phyloP scores from a whole-genome alignment of 1,284 basidiomycete species.

The Apiotrichum brassicae region DNA sequence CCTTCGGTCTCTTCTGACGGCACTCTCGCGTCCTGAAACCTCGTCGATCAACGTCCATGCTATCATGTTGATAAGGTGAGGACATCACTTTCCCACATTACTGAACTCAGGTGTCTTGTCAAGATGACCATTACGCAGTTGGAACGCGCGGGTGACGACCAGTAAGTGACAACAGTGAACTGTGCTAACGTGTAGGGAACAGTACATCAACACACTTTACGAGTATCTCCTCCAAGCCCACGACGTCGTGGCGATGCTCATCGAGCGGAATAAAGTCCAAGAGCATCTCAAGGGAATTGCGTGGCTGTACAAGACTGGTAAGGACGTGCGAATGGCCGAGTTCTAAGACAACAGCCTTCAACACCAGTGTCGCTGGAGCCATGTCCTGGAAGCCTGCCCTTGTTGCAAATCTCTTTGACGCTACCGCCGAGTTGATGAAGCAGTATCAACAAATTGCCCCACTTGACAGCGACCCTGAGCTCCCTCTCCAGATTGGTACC shows the following conservation, averaged over 20 bases:
- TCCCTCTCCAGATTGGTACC: conserved; percentile 1
- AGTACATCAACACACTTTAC: not conserved
- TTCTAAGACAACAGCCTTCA: conserved; percentile 2
- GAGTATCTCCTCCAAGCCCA: not conserved
- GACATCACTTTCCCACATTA: too few relatives aligned
- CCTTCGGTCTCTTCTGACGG: not conserved
- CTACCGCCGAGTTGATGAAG: conserved; percentile 1
- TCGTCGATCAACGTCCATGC: not conserved
- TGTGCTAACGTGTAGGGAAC: too few relatives aligned
- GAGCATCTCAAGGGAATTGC: conserved; percentile 10
- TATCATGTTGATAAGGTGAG: conserved; percentile 2
- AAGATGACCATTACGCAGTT: conserved; percentile 5
- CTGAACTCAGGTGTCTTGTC: conserved; percentile 5
- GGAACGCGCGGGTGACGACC: not conserved
- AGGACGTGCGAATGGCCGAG: not conserved
- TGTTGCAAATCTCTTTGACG: conserved; percentile 4
- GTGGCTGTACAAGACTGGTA: conserved; percentile 16
- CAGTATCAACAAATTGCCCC: not conserved
- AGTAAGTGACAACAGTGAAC: not conserved
- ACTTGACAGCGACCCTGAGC: conserved; percentile 9
- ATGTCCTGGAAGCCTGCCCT: not conserved
- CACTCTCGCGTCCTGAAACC: not conserved
- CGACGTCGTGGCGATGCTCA: not conserved
- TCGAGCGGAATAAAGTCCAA: not conserved
- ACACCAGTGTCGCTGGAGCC: conserved; percentile 3